A percentile compares a stretch with the other conserved stretches of the same genome.
Evolutionary conservation across 1,284 basidiomycete genomes (phyloP).

Genomic region (Cystobasidium pallidum): DNA sequence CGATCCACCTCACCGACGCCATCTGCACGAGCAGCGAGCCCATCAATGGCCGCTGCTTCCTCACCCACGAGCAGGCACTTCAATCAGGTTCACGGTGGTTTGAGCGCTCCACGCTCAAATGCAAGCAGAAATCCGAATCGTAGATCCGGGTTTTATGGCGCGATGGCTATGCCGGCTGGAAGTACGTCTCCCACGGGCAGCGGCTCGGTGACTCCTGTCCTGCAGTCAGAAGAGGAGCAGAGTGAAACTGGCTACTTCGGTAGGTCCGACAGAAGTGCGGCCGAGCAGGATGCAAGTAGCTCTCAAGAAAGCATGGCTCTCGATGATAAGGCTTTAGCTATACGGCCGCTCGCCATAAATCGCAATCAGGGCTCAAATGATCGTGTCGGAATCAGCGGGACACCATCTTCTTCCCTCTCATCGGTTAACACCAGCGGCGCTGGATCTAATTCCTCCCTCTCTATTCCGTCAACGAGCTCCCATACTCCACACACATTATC

Average conservation of each 20-base stretch:
- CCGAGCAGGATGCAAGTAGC: background rate
- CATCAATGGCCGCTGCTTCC: background rate
- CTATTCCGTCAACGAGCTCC: slow-evolving; percentile 11
- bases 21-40: slow-evolving; percentile 14
- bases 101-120: slow-evolving; percentile 36
- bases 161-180: slow-evolving; percentile 9
- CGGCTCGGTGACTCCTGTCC: slow-evolving; percentile 14
- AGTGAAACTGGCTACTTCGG: background rate
- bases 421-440: slow-evolving; percentile 28
- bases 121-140: slow-evolving; percentile 46
- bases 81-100: background rate
- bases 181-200: slow-evolving; percentile 3
- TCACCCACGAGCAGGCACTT: slow-evolving; percentile 10
- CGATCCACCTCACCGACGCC: slow-evolving; percentile 11
- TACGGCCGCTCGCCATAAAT: slow-evolving; percentile 22
- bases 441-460: slow-evolving; percentile 18
- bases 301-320: background rate
- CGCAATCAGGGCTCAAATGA: slow-evolving; percentile 1
- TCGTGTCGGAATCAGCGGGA: background rate
- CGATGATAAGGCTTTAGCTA: slow-evolving; percentile 14
- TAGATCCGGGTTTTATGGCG: slow-evolving; percentile 53
- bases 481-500: slow-evolving; percentile 26
- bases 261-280: background rate
- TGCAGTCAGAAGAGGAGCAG: slow-evolving; percentile 8
- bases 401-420: slow-evolving; percentile 22